Base-by-base conservation (phyloP, 2,329 filamentous ascomycete genomes). In the Fusarium euwallaceae region DNA sequence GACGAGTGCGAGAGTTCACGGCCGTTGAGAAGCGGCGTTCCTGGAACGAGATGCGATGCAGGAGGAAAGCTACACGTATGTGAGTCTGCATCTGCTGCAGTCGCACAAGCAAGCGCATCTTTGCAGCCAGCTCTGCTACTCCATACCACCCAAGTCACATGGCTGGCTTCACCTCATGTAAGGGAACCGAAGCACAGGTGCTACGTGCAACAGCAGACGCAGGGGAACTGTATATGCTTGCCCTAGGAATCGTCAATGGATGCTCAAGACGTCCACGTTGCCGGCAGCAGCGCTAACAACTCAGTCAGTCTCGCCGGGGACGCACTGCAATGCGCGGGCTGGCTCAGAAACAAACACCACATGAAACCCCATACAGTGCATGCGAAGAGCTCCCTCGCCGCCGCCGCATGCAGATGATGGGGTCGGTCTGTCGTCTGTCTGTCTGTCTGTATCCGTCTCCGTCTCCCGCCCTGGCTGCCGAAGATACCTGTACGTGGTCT, bases 31-130 rank as follows among this genome's bases (percentile, higher is more conserved):
- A 72, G 64, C 59, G 32, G 61, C 63, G 64, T 74, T 64, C 61
- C 64, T 74, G 61, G 68, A 61, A 63, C 43, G 64, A 62, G 56
- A 37, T 70, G 61, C 45, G 68, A 74, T 72, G 59, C 59, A 74
- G 61, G 71, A 74, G 72, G 45, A 61, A 74, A 69, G 68, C 67
- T 27, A 68, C 58, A 74, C 69, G 66, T 34, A 69, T 48, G 69
- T 48, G 37, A 41, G 37, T n/a, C 37, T 41, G 17, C 29, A 32
- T 43, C 36, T 37, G 36, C 56, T 48, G 43, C 59, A 53, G 53
- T 61, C 62, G 37, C 65, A 61, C 58, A 72, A 65, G 34, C 14
- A 41, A 39, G 51, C 17, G 36, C 63, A 48, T 59, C 58, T 61
- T 29, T 43, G 55, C 69, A 66, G 64, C 65, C 53, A 63, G 39